Base-by-base conservation (phyloP, 768 basidiomycete genomes). In the Rhodotorula sphaerocarpa region DNA sequence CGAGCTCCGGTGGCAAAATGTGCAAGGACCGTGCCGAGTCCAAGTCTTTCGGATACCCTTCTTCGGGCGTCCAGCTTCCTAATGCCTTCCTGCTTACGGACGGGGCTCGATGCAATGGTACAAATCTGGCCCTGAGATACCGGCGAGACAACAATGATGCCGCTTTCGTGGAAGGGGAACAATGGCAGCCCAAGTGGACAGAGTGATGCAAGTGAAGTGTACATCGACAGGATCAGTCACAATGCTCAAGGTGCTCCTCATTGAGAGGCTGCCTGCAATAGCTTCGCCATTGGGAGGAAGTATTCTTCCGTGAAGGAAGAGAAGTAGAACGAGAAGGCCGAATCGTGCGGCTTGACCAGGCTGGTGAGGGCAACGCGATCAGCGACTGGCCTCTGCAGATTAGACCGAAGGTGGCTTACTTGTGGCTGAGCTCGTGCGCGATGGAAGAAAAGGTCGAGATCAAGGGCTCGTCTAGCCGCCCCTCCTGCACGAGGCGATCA, bases 271-370 rank as follows among this genome's bases (percentile, higher is more conserved):
- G 43, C 21, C 48, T 51, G 57, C 31, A 75, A 47, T 6, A 75
- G 61, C 27, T 56, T 39, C 12, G 72, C 70, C 44, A 78, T 73
- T 20, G 68, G 67, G 4, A 73, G 45, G 34, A 79, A 73, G 64
- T 76, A 76, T 34, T 73, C 81, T 75, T 95, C 88, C 66, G 87
- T 88, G 25, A 96, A 86, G 10, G 87, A 84, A 33, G 89, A 89
- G 71, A 93, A 91, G 75, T 89, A 95, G 75, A 95, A 96, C 66
- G 90, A 89, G 67, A 93, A 91, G 72, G 91, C 86, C 1, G 88
- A 84, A 74, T 93, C 91, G 71, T 95, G 92, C 11, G 73, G 69
- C 25, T 73, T 70, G 66, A 92, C 85, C 3, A 95, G 78, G 72
- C 63, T 65, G 2, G 20, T 25, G 21, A 21, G 11, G 15, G 3